phyloP scores from a whole-genome alignment of 2,329 filamentous ascomycete genomes.

The Leptographium lundbergii region DNA sequence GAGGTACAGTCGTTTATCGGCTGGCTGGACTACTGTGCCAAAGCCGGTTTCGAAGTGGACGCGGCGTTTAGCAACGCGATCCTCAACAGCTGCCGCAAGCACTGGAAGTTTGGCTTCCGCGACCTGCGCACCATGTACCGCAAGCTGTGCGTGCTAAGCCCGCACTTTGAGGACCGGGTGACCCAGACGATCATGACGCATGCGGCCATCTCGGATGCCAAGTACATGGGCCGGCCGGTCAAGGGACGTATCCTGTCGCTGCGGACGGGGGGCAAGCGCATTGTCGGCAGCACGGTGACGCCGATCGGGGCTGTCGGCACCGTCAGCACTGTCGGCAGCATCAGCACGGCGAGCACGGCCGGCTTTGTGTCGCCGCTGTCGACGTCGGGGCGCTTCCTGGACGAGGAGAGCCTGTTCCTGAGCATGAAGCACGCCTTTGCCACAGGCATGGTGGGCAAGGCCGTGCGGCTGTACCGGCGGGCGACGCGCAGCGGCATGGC shows the following conservation, averaged over 20 bases:
- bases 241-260: constrained; percentile 16
- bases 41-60: constrained; percentile 22
- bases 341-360: constrained; percentile 2
- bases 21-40: constrained; percentile 28
- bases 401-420: constrained; percentile 20
- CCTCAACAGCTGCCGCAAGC: constrained; percentile 22
- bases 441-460: constrained; percentile 18
- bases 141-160: constrained; percentile 20
- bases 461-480: constrained; percentile 26
- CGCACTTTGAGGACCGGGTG: constrained; percentile 21
- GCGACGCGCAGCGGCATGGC: constrained; percentile 22
- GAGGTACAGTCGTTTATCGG: constrained; percentile 24
- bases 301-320: not conserved
- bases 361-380: constrained; percentile 3
- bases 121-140: constrained; percentile 23
- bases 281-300: not conserved
- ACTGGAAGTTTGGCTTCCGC: constrained; percentile 24
- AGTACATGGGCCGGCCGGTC: constrained; percentile 9
- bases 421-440: constrained; percentile 29
- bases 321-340: not conserved
- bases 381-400: constrained; percentile 15
- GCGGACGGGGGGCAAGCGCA: not conserved
- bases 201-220: constrained; percentile 21
- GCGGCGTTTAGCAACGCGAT: constrained; percentile 26
- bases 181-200: constrained; percentile 26